Base-by-base conservation (phyloP, 2,329 filamentous ascomycete species). In the Chaetomium globosum region DNA sequence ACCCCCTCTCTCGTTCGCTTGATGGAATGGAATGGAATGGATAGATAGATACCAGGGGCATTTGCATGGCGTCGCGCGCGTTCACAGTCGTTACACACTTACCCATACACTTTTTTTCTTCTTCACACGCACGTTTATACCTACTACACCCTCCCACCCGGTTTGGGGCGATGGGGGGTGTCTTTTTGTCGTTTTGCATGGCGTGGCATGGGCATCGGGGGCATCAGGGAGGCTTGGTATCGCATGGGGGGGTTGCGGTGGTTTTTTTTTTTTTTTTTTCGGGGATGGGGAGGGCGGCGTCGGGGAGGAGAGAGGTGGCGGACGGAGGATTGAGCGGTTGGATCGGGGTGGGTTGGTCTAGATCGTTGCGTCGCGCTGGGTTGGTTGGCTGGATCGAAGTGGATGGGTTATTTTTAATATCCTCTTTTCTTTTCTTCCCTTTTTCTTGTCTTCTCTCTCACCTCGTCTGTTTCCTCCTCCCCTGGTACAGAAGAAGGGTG, bases 61-160 rank as follows among this genome's bases (percentile, higher is more conserved):
- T 26, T 48, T n/a, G 36, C 26, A 19, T 43, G 23, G 39, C 39
- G 26, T 26, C 26, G 51, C 51, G 49, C 23, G 8, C 10, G 28
- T 31, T 16, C 10, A 58, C 55, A 39, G 55, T 58, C 39, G 55
- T 48, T 59, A 59, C 56, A 52, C 43, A 59, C 19, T 33, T 10
- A 31, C 9, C 36, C 36, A 43, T 43, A 43, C 13, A 43, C 16
- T 12, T 36, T 3, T 2, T 12, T 12, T 6, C 16, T 5, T 7
- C 36, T 43, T 43, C 39, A n/a, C 39, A 48, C 2, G 7, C 46
- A 23, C 16, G 39, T 46, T 46, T 46, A 12, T 36, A 36, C 33
- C 33, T 46, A 43, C 16, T 46, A n/a, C 4, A 19, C 39, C 39
- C 4, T 4, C 39, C 39, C 19, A 7, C 43, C n/a, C 43, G 6